phyloP scores from a whole-genome alignment of 352 stramenopile species.

The Globisporangium perplexum region DNA sequence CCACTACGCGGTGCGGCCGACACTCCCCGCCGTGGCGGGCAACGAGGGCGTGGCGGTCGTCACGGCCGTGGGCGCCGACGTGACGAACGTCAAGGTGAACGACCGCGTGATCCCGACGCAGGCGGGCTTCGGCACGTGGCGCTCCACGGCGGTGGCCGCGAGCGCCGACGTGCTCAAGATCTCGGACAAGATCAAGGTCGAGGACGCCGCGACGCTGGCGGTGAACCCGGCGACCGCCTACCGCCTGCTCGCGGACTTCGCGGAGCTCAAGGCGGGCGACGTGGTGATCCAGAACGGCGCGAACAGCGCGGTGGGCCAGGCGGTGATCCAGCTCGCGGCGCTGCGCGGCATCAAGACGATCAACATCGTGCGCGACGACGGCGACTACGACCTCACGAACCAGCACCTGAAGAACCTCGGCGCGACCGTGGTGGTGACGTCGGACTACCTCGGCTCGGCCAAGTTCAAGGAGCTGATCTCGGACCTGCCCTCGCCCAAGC shows the following conservation, averaged over 20 bases:
- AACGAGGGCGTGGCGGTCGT: constrained; percentile 86
- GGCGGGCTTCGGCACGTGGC: constrained; percentile 73
- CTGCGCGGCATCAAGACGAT: constrained; percentile 87
- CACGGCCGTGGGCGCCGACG: constrained; percentile 70
- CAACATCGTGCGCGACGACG: constrained; percentile 85
- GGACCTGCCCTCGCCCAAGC: constrained; percentile 80
- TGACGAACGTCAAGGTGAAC: constrained; percentile 82
- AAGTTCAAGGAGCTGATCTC: constrained; percentile 82
- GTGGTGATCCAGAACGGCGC: constrained; percentile 89
- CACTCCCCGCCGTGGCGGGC: constrained; percentile 72
- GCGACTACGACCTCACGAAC: constrained; percentile 71
- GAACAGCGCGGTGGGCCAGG: constrained; percentile 83
- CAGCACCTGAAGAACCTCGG: constrained; percentile 77
- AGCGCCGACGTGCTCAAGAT: constrained; percentile 65
- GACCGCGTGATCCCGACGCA: constrained; percentile 80
- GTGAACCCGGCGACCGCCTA: constrained; percentile 86
- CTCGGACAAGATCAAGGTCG: constrained; percentile 80
- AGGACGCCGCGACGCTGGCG: constrained; percentile 76
- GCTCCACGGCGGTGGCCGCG: constrained; percentile 57
- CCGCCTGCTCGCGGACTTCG: constrained; percentile 84
- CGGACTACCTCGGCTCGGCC: constrained; percentile 70
- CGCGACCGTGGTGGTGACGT: constrained; percentile 59
- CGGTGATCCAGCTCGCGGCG: constrained; percentile 85
- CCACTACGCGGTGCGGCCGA: constrained; percentile 70
- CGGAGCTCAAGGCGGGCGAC: constrained; percentile 67